A percentile compares a stretch with the other conserved stretches of the same genome.
Evolutionary conservation across 306 rosid species (phyloP).

Genomic region (Oxytropis ochrocephala): DNA sequence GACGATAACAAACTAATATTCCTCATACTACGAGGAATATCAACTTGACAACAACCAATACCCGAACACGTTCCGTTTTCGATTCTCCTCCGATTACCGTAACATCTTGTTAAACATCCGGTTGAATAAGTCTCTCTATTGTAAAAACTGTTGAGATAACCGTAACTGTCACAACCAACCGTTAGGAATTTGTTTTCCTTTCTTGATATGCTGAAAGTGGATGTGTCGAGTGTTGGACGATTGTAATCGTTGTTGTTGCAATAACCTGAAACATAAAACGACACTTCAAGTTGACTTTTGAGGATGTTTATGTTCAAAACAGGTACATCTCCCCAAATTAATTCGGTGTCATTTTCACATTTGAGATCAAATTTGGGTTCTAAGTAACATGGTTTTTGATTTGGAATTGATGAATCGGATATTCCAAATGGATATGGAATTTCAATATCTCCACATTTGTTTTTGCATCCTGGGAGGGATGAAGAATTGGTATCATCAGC

Average conservation of each 20-base stretch:
- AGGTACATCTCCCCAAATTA: neutral
- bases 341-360: neutral
- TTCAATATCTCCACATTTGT: neutral
- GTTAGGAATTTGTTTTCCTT: no score
- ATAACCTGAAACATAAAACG: no score
- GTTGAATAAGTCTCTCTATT: no score
- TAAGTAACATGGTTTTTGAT: neutral
- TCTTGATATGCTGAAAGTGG: no score
- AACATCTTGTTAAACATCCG: no score
- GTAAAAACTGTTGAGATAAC: no score
- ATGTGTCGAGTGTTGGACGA: no score
- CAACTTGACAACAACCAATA: constrained; percentile 17
- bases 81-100: no score
- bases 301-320: neutral
- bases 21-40: neutral
- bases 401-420: neutral
- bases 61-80: neutral
- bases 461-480: neutral
- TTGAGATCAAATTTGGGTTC: neutral
- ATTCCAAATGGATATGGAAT: neutral
- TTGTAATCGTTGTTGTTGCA: no score
- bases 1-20: neutral
- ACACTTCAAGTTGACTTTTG: neutral
- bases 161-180: no score
- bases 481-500: no score